Evolutionary conservation across 192 early-diverging fungal species (phyloP), one percentile per base, ranked within the genome.

Genomic region (Backusella tuberculispora): DNA sequence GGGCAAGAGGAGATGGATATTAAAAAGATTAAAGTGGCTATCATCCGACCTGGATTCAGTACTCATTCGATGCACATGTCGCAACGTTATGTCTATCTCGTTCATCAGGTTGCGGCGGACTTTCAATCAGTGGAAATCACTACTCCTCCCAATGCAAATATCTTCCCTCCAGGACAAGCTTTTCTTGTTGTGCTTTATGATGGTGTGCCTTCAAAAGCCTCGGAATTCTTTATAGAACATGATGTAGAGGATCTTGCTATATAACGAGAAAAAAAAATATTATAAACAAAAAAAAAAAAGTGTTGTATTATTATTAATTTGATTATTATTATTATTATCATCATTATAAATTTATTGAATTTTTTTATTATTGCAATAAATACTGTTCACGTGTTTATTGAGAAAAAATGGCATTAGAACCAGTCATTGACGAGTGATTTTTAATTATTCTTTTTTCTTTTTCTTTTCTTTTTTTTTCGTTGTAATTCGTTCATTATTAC

Each of bases 51-150:
- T 21, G 86, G 86, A 12, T 86, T 88, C 69, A 83, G 80, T 37
- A 89, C 85, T 8, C 86, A 89, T 65, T 85, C 85, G 17, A 79
- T 83, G 70, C 83, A 86, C 63, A 88, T 88, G 85, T 84, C 81
- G 9, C 85, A 88, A 66, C 79, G 86, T 15, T 83, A 82, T 74
- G 86, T 81, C 24, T 81, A 81, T 69, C 46, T 86, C 19, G 19
- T 34, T 42, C 50, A 73, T 56, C 5, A 64, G 44, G 34, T 75
- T 19, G 13, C 74, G 29, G 40, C 75, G 37, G 72, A 76, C 81
- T 38, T 34, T 2, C 50, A 72, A 76, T 71, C 13, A 46, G 53
- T 78, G 41, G 72, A 29, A 4, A 76, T 89, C 15, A 72, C 40
- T 5, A 70, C 80, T 44, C 85, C 86, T 12, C 88, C 88, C 63